Evolutionary conservation across 2,329 filamentous ascomycete genomes (phyloP), one percentile per base, ranked within the genome.

Genomic region (Aspergillus luchuensis): DNA sequence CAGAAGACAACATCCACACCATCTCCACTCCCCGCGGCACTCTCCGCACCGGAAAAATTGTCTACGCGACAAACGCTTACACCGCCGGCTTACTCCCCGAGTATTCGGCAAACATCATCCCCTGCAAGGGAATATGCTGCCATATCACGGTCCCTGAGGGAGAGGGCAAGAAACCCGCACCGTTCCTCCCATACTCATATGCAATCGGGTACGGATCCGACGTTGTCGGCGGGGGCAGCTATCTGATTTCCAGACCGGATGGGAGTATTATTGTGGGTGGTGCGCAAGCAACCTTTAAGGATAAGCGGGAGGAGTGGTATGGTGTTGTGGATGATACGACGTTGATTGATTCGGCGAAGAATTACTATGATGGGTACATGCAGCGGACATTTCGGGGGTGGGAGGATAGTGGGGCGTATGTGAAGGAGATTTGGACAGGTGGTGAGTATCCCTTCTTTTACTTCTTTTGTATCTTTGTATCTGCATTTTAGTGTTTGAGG

Each of bases 1-100:
- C 55, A 38, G 65, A 63, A 67, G 71, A n/a, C 6, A 53, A 59
- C 80, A 1, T 78, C 88, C 4, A 81, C 85, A 53, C 60, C 4
- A 49, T 76, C 57, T 92, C 91, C 0, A 75, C 73, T 0, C 75
- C 82, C 0, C 86, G 91, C 23, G 92, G 92, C 25, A 80, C 76
- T 50, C 83, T 96, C 61, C 74, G 74, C 0, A 82, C 91, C 0
- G 76, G 79, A 2, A 84, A 87, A 36, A 85, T 96, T 21, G 82
- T 97, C 17, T 84, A 96, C 19, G 90, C 91, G 5, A 94, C 91
- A 1, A 97, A 97, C 71, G 93, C 82, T 3, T 96, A 96, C 74
- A 92, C 91, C 0, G 91, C 90, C 1, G 84, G 88, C 61, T 81
- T 97, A 7, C 78, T 96, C 1, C 91, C 91, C 0, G 73, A 79